A percentile compares a stretch with the other conserved stretches of the same genome.
Evolutionary conservation across 345 rosid genomes (phyloP).

Genomic region (Gossypium mustelinum): DNA sequence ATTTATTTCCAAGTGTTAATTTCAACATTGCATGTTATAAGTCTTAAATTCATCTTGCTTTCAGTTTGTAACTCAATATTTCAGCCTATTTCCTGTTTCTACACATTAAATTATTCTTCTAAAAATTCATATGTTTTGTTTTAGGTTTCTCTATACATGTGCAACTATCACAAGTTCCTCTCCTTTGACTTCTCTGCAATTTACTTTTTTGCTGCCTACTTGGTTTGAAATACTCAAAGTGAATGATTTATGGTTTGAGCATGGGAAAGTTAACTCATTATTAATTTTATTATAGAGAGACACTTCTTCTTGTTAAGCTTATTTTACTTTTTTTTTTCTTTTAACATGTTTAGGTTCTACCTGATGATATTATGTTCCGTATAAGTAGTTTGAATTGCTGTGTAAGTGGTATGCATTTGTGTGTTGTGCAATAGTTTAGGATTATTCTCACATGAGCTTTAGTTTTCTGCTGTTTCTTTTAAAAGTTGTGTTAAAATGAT

Average conservation of each 20-base stretch:
- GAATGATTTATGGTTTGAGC: not conserved
- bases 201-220: conserved; percentile 4
- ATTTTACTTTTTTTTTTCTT: not conserved
- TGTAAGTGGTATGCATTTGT: not conserved
- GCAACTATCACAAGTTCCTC: not conserved
- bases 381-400: not conserved
- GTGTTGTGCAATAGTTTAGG: conserved; percentile 5
- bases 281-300: not conserved
- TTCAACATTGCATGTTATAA: conserved; percentile 2
- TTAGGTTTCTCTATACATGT: not conserved
- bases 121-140: not conserved
- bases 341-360: not conserved
- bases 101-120: not conserved
- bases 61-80: not conserved
- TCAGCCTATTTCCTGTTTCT: not conserved
- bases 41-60: not conserved
- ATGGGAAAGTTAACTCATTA: not conserved
- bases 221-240: conserved; percentile 1
- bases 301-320: not conserved
- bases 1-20: not conserved
- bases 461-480: not conserved
- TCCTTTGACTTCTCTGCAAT: not conserved
- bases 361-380: not conserved
- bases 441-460: not conserved
- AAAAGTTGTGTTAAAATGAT: not conserved